phyloP scores from a whole-genome alignment of 169 alveolate species.

The Babesia bigemina region DNA sequence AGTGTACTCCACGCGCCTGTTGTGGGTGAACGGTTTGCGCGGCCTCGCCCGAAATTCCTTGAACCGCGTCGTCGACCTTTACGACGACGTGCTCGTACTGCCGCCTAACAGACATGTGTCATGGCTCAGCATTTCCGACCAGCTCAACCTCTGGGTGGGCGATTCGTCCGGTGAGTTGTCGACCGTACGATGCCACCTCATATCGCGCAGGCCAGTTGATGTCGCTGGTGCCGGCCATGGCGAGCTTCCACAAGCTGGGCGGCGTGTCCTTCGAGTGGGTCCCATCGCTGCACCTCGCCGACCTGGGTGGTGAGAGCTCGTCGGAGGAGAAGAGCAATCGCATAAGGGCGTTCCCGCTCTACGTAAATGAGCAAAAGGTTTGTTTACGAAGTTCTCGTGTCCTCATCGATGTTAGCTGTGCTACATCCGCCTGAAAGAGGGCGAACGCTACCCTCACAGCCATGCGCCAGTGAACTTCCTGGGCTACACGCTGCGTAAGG shows the following conservation, averaged over 20 bases:
- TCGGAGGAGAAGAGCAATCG: conserved; percentile 21
- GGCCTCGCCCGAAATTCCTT: conserved; percentile 51
- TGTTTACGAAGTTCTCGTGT: not conserved
- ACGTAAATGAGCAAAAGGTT: conserved; percentile 52
- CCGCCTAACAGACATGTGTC: conserved; percentile 22
- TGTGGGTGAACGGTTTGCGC: conserved; percentile 61
- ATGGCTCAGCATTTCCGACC: conserved; percentile 46
- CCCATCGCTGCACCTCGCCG: conserved; percentile 47
- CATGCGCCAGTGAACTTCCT: conserved; percentile 48
- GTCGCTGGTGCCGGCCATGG: conserved; percentile 36
- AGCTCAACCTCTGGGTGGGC: conserved; percentile 42
- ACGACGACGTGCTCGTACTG: conserved; percentile 44
- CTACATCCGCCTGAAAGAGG: conserved; percentile 44
- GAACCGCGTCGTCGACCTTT: conserved; percentile 25
- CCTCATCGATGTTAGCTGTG: conserved; percentile 23
- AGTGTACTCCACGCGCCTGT: conserved; percentile 30
- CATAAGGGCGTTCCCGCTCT: conserved; percentile 47
- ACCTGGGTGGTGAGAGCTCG: conserved; percentile 6
- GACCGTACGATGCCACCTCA: too few relatives aligned
- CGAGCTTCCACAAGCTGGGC: conserved; percentile 45
- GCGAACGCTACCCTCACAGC: conserved; percentile 42
- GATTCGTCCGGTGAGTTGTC: conserved; percentile 45
- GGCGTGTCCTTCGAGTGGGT: conserved; percentile 60
- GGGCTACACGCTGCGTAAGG: conserved; percentile 55
- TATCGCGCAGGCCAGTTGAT: conserved; percentile 15